Base-by-base conservation (phyloP, 1,284 basidiomycete species). In the Bondarzewia mesenterica region DNA sequence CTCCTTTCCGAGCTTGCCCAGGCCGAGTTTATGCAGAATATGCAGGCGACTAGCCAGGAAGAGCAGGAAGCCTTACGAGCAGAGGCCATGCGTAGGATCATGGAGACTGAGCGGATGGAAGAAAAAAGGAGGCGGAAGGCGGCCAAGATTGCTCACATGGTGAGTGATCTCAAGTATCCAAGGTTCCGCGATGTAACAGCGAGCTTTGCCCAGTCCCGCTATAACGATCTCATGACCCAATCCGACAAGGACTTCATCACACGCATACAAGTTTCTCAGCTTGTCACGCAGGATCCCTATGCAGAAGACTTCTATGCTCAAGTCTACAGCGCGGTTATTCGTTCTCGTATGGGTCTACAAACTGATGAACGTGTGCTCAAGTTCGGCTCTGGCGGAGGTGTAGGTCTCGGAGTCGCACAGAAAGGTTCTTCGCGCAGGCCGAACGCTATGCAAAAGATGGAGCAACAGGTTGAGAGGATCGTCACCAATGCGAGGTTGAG, bases 201-300 rank as follows among this genome's bases (percentile, higher is more conserved):
- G 23, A 23, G 16, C 4, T 14, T 41, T 16, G 23, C 32, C 32
- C 46, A 96, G 93, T 81, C 93, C 48, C 85, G 89, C 57, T 93
- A 96, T 69, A 99, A 99, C 64, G 94, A 98, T 63, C 76, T 98
- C 48, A 99, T 99, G 96, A 93, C 89, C 0, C 90, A 93, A 65
- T 95, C 92, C 14, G 96, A 99, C 75, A 99, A 99, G 71, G 96
- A 99, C 63, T 99, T 99, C 64, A 99, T 99, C 68, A 99, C 96
- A 20, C 85, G 96, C 36, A 99, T 99, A 52, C 96, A 99, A 68
- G 91, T 99, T 42, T 97, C 93, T 1, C 95, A 99, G 63, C 84
- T 99, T 26, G 93, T 97, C 43, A 91, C 92, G 2, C 84, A 89
- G 58, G 96, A 99, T 69, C 96, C 96, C 0, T 98, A 96, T 66